Base-by-base conservation (phyloP, 495 filamentous ascomycete species). In the Neurospora sp. region DNA sequence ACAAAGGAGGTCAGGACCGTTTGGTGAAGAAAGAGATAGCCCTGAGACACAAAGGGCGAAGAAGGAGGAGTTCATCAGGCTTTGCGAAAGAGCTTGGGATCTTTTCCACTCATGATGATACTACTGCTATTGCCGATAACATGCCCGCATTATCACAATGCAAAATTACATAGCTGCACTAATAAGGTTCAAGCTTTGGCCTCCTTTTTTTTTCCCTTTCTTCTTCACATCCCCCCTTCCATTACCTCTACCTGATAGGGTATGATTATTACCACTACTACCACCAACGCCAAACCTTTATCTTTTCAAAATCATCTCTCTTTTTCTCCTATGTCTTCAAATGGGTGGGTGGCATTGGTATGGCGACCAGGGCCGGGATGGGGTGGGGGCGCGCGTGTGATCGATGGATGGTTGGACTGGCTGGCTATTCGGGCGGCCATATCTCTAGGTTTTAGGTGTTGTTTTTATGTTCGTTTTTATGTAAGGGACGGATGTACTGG, bases 61-160 rank as follows among this genome's bases (percentile, higher is more conserved):
- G 90, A 93, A 94, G 81, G 94, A 97, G 66, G 95, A 99, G 78
- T 99, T 99, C 79, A 82, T 99, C 75, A 84, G 87, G 69, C 82
- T 98, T 54, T 99, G 96, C 78, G 89, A 91, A 70, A 86, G 93
- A 77, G 95, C 95, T 35, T 99, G 96, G 96, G 96, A 99, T 84
- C 79, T 99, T 71, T 96, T 99, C 80, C 96, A 98, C 85, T 97
- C 94, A 70, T 99, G 85, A 90, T 62, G n/a, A 66, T 66, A 66
- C 27, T 66, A 66, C 27, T 20, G 42, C 18, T 37, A 18, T 16
- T 46, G 11, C 12, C 39, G 71, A 27, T 46, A 69, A 27, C 37
- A 41, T 46, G n/a, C 46, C 16, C 62, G 35, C 48, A 37, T 71
- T 42, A 72, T 72, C 54, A 66, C 54, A 66, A 35, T 66, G 16